Evolutionary conservation across 805 yeast genomes (phyloP), one percentile per base, ranked within the genome.

Genomic region (Grigorovia jiainica): DNA sequence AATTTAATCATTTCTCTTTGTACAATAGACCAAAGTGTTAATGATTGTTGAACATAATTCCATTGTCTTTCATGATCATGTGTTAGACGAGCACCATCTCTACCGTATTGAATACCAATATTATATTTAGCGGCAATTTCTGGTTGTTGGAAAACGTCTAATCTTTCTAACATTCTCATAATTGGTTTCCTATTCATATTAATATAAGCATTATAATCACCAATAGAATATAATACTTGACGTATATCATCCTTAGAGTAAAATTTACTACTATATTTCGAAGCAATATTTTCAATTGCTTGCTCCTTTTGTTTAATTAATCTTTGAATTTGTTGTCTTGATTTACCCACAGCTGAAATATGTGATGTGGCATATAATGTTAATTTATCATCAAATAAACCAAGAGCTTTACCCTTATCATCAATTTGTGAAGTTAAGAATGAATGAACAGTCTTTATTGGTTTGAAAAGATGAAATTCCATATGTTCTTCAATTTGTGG

Each of bases 391-490:
- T 75, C 72, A 25, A 83, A 70, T 36, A 83, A 48, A 1, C 57
- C 53, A 34, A 68, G 39, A 0, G 70, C 71, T 25, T 54, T 57
- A 5, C 62, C 58, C 11, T 55, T 48, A 44, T 64, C 71, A 13
- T 62, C 61, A 4, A 64, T 63, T 30, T 61, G 65, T 2, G 72
- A 63, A 15, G 63, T 61, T 30, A 82, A 59, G 42, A 65, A 73
- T 2, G 66, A 47, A 36, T 71, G 55, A 1, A 83, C 82, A 0
- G 90, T 83, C 45, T 72, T 68, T 41, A 84, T 72, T 0, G 92
- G 90, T 53, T 74, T 78, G 62, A 78, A 81, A 2, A 83, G 63
- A 58, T 83, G 86, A 58, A 83, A 84, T 46, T 79, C 90, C 79
- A 83, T 73, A 40, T 77, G 78, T 13, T 73, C 76, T 48, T 72